Percentiles rank a stretch among this genome's conserved stretches.
phyloP scores from a whole-genome alignment of 371 early-diverging fungal species.

The Conidiobolus incongruus region DNA sequence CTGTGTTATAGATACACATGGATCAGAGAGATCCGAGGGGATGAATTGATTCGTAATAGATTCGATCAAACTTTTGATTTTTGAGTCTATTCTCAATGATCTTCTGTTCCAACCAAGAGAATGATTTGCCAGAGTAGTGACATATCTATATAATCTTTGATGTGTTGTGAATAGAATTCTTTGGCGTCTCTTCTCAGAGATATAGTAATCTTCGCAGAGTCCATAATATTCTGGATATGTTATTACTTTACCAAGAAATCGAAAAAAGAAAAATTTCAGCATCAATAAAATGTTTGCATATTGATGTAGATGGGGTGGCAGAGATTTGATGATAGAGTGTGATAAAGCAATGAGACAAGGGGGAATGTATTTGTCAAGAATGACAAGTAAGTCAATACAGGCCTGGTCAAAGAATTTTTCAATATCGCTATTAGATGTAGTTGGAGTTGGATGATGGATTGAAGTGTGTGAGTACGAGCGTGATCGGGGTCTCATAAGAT shows the following conservation, averaged over 20 bases:
- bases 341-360: slow-evolving; percentile 11
- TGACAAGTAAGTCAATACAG: slow-evolving; percentile 12
- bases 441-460: slow-evolving; percentile 6
- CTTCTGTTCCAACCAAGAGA: slow-evolving; percentile 12
- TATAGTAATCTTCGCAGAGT: slow-evolving; percentile 13
- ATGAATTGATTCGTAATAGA: too few species aligned
- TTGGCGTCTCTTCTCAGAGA: slow-evolving; percentile 14
- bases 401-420: slow-evolving; percentile 13
- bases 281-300: slow-evolving; percentile 14
- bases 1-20: too few species aligned
- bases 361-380: slow-evolving; percentile 13
- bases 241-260: slow-evolving; percentile 17
- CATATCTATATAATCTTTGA: slow-evolving; percentile 15
- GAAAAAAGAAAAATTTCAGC: slow-evolving; percentile 17
- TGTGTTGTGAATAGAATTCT: slow-evolving; percentile 13
- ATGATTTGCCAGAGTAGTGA: slow-evolving; percentile 11
- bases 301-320: slow-evolving; percentile 9
- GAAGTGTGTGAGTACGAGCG: neutral
- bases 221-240: slow-evolving; percentile 19
- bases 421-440: slow-evolving; percentile 3
- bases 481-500: neutral
- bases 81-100: too few species aligned
- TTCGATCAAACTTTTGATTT: too few species aligned
- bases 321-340: slow-evolving; percentile 8
- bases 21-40: too few species aligned